phyloP scores from a whole-genome alignment of 2,329 filamentous ascomycete species.

The Neonectria ditissima region DNA sequence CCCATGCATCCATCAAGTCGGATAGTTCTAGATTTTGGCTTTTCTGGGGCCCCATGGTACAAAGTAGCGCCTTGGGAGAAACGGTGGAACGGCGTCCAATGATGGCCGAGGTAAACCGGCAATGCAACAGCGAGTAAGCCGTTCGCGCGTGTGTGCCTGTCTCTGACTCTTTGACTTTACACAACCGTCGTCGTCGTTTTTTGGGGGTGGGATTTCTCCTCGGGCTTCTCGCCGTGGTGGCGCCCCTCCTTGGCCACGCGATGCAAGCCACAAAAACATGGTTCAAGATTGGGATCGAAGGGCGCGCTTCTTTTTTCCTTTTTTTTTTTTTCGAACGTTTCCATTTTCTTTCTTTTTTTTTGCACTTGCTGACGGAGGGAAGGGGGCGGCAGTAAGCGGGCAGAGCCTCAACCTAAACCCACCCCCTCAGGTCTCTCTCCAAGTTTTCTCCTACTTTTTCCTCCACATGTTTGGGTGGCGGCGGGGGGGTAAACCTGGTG shows the following conservation, averaged over 20 bases:
- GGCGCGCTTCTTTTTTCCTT: conserved; percentile 12
- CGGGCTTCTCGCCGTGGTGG: conserved; percentile 5
- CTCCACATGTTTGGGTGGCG: conserved; percentile 12
- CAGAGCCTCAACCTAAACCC: conserved; percentile 21
- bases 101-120: background rate
- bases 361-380: background rate
- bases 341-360: conserved; percentile 8
- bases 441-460: conserved; percentile 2
- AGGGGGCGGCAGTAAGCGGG: conserved; percentile 2
- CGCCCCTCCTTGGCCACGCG: conserved; percentile 1
- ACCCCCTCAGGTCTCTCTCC: background rate
- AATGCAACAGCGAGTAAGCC: background rate
- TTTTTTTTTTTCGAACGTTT: conserved; percentile 2
- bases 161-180: background rate
- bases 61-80: background rate
- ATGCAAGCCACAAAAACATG: conserved; percentile 14
- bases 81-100: conserved; percentile 3
- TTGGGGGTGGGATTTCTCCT: background rate
- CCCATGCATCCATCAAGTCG: background rate
- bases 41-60: background rate
- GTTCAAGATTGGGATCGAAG: conserved; percentile 18
- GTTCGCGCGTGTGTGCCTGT: conserved; percentile 2
- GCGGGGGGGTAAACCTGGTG: conserved; percentile 1
- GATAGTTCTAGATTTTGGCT: background rate
- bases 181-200: background rate